A percentile compares a stretch with the other conserved stretches of the same genome.
Conservation (phyloP, 2,329 filamentous ascomycete genomes). For the Sporothrix curviconia region DNA sequence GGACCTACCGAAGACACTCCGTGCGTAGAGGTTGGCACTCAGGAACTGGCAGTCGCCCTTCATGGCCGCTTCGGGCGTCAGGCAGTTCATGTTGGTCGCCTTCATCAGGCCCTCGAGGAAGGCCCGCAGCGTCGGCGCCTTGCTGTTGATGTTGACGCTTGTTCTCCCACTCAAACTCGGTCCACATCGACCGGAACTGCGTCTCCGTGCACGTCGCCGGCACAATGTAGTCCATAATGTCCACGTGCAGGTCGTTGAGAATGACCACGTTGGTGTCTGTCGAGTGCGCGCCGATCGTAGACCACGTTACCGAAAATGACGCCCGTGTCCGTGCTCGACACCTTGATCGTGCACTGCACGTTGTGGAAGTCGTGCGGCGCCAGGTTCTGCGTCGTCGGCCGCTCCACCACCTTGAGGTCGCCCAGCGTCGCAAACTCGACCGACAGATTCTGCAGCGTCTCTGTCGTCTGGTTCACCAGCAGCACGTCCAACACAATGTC, state of each 20-base stretch:
- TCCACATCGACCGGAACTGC: constrained; percentile 99
- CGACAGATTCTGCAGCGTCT: constrained; percentile 92
- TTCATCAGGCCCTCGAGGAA: constrained; percentile 95
- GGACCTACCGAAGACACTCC: constrained; percentile 94
- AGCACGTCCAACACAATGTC: constrained; percentile 96
- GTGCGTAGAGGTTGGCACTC: constrained; percentile 92
- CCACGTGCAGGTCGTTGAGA: constrained; percentile 93
- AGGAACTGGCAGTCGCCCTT: constrained; percentile 98
- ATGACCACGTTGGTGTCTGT: constrained; percentile 96
- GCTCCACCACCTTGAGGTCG: constrained; percentile 95
- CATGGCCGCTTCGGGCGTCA: constrained; percentile 92
- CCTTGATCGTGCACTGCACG: constrained; percentile 97
- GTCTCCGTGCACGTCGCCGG: constrained; percentile 94
- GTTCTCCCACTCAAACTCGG: constrained; percentile 99
- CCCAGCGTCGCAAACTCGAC: constrained; percentile 98
- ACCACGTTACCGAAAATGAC: constrained; percentile 99
- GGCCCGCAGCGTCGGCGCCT: constrained; percentile 82
- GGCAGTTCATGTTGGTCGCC: constrained; percentile 96
- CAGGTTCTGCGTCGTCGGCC: constrained; percentile 91
- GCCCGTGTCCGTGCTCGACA: constrained; percentile 85
- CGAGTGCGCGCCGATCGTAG: constrained; percentile 85
- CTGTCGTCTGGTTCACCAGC: constrained; percentile 92
- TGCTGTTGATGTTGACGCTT: constrained; percentile 99
- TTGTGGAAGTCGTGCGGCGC: constrained; percentile 96
- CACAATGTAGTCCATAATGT: constrained; percentile 99